phyloP scores from a whole-genome alignment of 225 moss, liverwort and hornwort genomes.

The Sphagnum tenellum region DNA sequence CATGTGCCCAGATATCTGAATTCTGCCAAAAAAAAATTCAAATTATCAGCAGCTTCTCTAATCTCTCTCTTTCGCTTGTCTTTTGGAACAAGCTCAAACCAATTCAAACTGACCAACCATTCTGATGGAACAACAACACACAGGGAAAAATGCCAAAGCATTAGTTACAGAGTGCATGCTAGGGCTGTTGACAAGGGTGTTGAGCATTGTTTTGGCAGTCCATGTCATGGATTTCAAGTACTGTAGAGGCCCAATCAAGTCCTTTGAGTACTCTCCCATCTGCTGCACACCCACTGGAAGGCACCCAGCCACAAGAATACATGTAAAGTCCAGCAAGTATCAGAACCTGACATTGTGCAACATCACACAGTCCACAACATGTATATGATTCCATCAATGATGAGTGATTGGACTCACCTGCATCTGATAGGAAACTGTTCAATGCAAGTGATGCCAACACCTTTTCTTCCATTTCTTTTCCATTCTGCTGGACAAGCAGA shows the following conservation, averaged over 20 bases:
- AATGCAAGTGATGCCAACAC: constrained; percentile 35
- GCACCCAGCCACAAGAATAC: neutral
- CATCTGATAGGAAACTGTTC: constrained; percentile 28
- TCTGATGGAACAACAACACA: no score
- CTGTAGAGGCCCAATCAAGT: constrained; percentile 23
- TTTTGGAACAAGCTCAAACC: no score
- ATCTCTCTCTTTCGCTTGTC: no score
- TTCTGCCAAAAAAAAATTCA: constrained; percentile 11
- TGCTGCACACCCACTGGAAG: constrained; percentile 25
- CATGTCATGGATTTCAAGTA: constrained; percentile 28
- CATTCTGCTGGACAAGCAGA: constrained; percentile 22
- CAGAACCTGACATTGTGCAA: neutral
- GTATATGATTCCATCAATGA: no score
- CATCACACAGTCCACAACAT: neutral
- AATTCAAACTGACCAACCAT: no score
- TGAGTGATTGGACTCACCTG: constrained; percentile 6
- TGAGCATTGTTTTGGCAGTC: constrained; percentile 30
- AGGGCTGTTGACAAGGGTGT: constrained; percentile 10
- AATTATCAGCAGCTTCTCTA: no score
- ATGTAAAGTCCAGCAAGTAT: no score
- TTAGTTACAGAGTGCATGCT: constrained; percentile 20
- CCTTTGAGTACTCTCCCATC: constrained; percentile 21
- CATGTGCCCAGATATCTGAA: constrained; percentile 39
- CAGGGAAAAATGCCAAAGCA: no score
- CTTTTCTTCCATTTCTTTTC: constrained; percentile 27